phyloP scores from a whole-genome alignment of 768 basidiomycete species.

The Crassisporium funariophilum region DNA sequence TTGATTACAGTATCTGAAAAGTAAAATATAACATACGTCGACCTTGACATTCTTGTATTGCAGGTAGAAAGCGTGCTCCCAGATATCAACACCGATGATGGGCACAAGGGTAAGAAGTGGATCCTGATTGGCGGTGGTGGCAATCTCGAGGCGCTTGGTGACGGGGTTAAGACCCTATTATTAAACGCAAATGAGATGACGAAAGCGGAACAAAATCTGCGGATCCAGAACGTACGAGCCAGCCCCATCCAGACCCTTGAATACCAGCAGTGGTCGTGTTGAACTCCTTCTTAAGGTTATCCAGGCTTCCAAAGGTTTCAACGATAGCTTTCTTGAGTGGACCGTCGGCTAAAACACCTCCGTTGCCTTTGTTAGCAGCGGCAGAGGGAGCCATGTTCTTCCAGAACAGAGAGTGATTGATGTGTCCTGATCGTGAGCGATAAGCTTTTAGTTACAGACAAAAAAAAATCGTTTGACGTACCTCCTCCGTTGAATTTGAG shows the following conservation, averaged over 20 bases:
- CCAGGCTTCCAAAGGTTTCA: constrained; percentile 66
- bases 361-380: constrained; percentile 53
- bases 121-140: constrained; percentile 96
- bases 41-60: constrained; percentile 96
- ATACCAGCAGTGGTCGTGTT: constrained; percentile 84
- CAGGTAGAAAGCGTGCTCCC: constrained; percentile 97
- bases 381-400: constrained; percentile 79
- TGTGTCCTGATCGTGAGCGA: constrained; percentile 60
- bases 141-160: constrained; percentile 77
- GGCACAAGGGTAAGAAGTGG: constrained; percentile 77
- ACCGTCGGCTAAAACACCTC: constrained; percentile 62
- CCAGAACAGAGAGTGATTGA: constrained; percentile 98
- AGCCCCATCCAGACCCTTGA: constrained; percentile 96
- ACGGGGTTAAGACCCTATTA: constrained; percentile 67
- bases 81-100: constrained; percentile 91
- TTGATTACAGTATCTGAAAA: constrained; percentile 29
- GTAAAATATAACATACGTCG: constrained; percentile 54
- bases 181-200: neutral
- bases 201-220: neutral
- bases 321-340: constrained; percentile 68
- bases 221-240: constrained; percentile 80
- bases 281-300: constrained; percentile 76
- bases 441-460: constrained; percentile 8
- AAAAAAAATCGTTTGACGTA: constrained; percentile 32
- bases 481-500: constrained; percentile 98